phyloP scores from a whole-genome alignment of 768 basidiomycete species.

The Agaricus blazei region DNA sequence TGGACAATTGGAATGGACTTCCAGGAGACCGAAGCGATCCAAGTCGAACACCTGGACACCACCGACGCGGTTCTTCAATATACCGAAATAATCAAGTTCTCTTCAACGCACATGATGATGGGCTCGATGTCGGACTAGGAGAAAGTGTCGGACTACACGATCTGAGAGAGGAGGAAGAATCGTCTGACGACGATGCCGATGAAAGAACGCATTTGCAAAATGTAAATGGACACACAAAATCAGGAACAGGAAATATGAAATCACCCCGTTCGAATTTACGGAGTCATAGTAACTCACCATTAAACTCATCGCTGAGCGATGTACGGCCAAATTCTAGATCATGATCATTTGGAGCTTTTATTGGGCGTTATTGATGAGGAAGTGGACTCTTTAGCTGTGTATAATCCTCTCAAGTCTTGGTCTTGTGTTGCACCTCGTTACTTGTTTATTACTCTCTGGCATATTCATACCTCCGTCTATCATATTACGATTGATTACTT shows the following conservation, averaged over 20 bases:
- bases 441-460: neutral
- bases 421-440: neutral
- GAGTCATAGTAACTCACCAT: slow-evolving; percentile 52
- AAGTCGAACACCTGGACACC: slow-evolving; percentile 24
- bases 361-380: neutral
- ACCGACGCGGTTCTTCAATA: slow-evolving; percentile 61
- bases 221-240: slow-evolving; percentile 11
- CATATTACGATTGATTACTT: neutral
- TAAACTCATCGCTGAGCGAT: slow-evolving; percentile 31
- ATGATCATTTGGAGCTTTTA: neutral
- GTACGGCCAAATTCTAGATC: slow-evolving; percentile 28
- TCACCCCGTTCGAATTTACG: slow-evolving; percentile 31
- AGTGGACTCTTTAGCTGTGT: neutral
- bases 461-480: slow-evolving; percentile 2
- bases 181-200: slow-evolving; percentile 38
- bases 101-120: slow-evolving; percentile 78
- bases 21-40: slow-evolving; percentile 13
- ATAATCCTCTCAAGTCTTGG: neutral
- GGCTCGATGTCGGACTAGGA: slow-evolving; percentile 34
- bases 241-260: slow-evolving; percentile 14
- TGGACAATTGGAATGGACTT: slow-evolving; percentile 67
- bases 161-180: slow-evolving; percentile 63
- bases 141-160: slow-evolving; percentile 48
- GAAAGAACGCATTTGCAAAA: slow-evolving; percentile 37
- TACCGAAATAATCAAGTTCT: slow-evolving; percentile 62